Evolutionary conservation across 148 eudicot genomes (phyloP), one percentile per base, ranked within the genome.

Genomic region (Hydrangea macrophylla): DNA sequence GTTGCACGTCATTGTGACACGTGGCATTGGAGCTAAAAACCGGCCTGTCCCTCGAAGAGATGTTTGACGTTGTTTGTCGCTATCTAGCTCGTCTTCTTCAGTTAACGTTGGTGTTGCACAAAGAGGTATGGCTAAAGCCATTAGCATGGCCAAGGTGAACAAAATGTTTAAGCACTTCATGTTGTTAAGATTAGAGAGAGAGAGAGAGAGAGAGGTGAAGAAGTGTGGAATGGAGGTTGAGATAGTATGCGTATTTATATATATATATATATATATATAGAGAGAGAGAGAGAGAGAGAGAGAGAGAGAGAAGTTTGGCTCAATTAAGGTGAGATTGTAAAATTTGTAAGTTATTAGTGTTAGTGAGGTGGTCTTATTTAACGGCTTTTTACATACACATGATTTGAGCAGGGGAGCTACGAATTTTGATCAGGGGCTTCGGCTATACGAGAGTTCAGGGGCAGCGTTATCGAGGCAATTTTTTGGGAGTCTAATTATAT

Each of bases 1-100:
- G 56, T 82, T 63, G 42, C 84, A 84, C 25, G 81, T 74, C 70
- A 56, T 55, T 0, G 8, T 62, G 25, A 32, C 55, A 45, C 20
- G 64, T 0, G 15, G 0, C 17, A 18, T 63, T 18, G 35, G 73
- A 9, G 65, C 50, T 22, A 57, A 59, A 25, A 75, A 36, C 1
- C 70, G 73, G 4, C 62, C 35, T 0, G 36, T 6, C 33, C 66
- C 61, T 5, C 66, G 53, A 25, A 70, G 65, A 7, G 66, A 60
- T 18, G 31, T 13, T 20, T 15, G 17, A 20, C 42, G 28, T 42
- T 58, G 72, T n/a, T n/a, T n/a, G n/a, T n/a, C n/a, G 56, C 45
- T 36, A 26, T 69, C 57, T 0, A 20, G 42, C 42, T 27, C 42
- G 31, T 73, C 44, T 20, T 56, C 60, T 59, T 25, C 6, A 22